Evolutionary conservation across 352 stramenopile species (phyloP).

Genomic region (Pythium rhizo-oryzae): DNA sequence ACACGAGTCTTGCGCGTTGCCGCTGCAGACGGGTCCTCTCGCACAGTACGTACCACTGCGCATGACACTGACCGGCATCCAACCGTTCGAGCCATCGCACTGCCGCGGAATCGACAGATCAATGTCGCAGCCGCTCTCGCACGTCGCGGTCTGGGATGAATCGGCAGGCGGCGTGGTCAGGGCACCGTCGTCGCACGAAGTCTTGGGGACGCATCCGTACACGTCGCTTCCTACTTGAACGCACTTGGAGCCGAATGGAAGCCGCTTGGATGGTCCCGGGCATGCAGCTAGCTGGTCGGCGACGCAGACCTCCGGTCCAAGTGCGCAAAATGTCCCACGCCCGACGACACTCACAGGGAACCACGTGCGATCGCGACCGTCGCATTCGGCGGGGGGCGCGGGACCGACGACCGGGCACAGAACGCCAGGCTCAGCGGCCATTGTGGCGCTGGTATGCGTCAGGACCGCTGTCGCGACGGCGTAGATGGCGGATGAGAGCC

Average conservation of each 20-base stretch:
- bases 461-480: not conserved
- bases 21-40: slow-evolving; percentile 13
- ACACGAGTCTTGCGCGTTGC: slow-evolving; percentile 6
- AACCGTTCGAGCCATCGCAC: slow-evolving; percentile 21
- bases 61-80: slow-evolving; percentile 21
- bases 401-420: slow-evolving; percentile 9
- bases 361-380: slow-evolving; percentile 27
- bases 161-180: not conserved
- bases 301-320: slow-evolving; percentile 25
- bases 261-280: slow-evolving; percentile 11
- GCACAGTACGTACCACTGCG: slow-evolving; percentile 15
- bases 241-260: slow-evolving; percentile 32
- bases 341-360: slow-evolving; percentile 32
- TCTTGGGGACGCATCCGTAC: slow-evolving; percentile 31
- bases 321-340: slow-evolving; percentile 24
- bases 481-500: not conserved
- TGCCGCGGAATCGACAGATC: slow-evolving; percentile 8
- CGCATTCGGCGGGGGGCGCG: slow-evolving; percentile 9
- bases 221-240: slow-evolving; percentile 19
- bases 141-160: not conserved
- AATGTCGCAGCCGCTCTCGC: slow-evolving; percentile 19
- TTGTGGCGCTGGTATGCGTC: too few species aligned
- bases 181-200: slow-evolving; percentile 14
- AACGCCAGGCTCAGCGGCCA: not conserved
- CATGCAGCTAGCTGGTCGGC: slow-evolving; percentile 22